Conservation (phyloP, 306 rosid species). For the Purshia tridentata region DNA sequence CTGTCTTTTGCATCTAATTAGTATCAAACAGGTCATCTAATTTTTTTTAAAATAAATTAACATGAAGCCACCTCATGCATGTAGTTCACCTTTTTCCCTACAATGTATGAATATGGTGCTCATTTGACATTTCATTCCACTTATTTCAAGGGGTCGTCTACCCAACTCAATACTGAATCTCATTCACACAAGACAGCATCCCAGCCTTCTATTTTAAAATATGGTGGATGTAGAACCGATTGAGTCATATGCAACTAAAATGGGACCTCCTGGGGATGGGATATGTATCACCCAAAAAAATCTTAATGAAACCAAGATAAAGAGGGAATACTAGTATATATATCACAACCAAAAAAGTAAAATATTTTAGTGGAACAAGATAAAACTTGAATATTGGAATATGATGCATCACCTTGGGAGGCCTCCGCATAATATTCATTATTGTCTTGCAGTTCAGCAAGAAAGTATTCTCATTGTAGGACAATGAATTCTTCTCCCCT, state of each 20-base stretch:
- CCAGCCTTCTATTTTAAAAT: background rate
- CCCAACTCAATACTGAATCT: background rate
- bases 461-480: conserved; percentile 94
- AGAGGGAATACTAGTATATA: no score
- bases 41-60: no score
- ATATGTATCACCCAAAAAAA: background rate
- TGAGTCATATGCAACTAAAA: background rate
- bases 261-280: background rate
- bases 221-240: background rate
- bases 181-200: background rate
- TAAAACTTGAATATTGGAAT: background rate
- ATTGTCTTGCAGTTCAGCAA: conserved; percentile 90
- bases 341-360: background rate
- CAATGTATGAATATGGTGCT: background rate
- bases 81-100: background rate
- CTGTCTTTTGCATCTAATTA: no score
- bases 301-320: background rate
- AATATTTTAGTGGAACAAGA: background rate
- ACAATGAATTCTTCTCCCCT: conserved; percentile 95
- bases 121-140: background rate
- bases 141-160: background rate
- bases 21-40: no score
- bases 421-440: conserved; percentile 88
- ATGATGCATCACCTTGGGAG: conserved; percentile 72
- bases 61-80: background rate